Base-by-base conservation (phyloP, 441 rosid species). In the Mallotus repandus region DNA sequence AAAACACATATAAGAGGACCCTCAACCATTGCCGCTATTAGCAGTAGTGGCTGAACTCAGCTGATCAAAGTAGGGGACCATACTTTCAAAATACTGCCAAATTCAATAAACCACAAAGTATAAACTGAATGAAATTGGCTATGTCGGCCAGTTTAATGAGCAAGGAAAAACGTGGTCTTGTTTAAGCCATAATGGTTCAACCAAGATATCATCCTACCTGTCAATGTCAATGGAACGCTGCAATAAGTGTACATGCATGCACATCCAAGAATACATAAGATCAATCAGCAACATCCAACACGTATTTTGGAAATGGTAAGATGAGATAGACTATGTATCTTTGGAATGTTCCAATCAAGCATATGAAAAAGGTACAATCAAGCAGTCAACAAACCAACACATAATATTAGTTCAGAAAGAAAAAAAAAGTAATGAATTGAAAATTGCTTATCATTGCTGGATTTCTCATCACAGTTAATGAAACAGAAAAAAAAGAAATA, bases 321-420 rank as follows among this genome's bases (percentile, higher is more conserved):
- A 52, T 14, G 56, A 29, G 41, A 45, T 35, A 12, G 29, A 4
- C 3, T 41, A 5, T 2, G 18, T 19, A 43, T 2, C 11, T 25
- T 54, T 72, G 70, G 74, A 29, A 68, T 69, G 72, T 71, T 63
- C 52, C 79, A 48, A 25, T 74, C 66, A 60, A 35, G 49, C 16
- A 38, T 22, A 19, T 18, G 15, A 35, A 21, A 49, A 74, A 49
- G 15, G 14, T n/a, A 52, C 22, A 61, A 63, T 55, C 76, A 29
- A 74, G 60, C 56, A 70, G 55, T 62, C 56, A 74, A 53, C 11
- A 21, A 22, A 41, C 18, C 70, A 43, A 52, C 43, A 32, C 68
- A 81, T 79, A 71, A 72, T 71, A 64, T 75, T 48, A 19, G 65
- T 62, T 71, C 76, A 60, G 62, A 4, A 69, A 38, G 41, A 38